These are phyloP conservation scores for Afroboletus lepidellus DNA, from an alignment of 1,284 basidiomycete species.

Conservation along the genomic window DNA sequence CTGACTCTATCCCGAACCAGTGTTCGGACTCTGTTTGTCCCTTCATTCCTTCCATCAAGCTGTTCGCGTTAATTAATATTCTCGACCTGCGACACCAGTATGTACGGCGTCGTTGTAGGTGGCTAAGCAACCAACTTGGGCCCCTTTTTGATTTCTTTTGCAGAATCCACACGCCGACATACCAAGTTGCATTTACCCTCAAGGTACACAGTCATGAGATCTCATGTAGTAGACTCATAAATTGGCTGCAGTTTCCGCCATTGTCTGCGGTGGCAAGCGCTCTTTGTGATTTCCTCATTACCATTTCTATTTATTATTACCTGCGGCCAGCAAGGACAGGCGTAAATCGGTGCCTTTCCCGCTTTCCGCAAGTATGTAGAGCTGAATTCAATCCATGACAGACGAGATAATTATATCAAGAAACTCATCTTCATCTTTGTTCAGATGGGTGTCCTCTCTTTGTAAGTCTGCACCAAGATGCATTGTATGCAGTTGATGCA, in stretches of 20 bases:
- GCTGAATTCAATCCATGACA: not conserved
- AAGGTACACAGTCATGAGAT: constrained; percentile 3
- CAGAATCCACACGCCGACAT: constrained; percentile 16
- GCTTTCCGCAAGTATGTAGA: not conserved
- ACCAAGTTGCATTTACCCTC: not conserved
- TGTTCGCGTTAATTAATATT: not conserved
- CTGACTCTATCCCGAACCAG: constrained; percentile 3
- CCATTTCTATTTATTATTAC: constrained; percentile 22
- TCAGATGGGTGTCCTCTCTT: constrained; percentile 27
- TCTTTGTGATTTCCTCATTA: constrained; percentile 23
- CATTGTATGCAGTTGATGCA: constrained; percentile 3
- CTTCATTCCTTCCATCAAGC: not conserved
- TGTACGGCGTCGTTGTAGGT: constrained; percentile 7
- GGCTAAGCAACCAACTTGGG: not conserved
- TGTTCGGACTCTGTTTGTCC: constrained; percentile 18
- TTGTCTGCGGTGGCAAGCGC: constrained; percentile 13
- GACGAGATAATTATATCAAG: constrained; percentile 13
- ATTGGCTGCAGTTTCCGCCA: constrained; percentile 1
- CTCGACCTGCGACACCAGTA: constrained; percentile 4
- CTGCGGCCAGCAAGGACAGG: constrained; percentile 16
- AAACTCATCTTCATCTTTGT: constrained; percentile 21
- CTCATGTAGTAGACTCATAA: not conserved
- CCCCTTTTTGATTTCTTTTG: not conserved
- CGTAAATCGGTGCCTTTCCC: constrained; percentile 10
- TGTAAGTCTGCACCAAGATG: constrained; percentile 11